Conservation (phyloP, 371 early-diverging fungal genomes). For the Fennellomyces sp. region DNA sequence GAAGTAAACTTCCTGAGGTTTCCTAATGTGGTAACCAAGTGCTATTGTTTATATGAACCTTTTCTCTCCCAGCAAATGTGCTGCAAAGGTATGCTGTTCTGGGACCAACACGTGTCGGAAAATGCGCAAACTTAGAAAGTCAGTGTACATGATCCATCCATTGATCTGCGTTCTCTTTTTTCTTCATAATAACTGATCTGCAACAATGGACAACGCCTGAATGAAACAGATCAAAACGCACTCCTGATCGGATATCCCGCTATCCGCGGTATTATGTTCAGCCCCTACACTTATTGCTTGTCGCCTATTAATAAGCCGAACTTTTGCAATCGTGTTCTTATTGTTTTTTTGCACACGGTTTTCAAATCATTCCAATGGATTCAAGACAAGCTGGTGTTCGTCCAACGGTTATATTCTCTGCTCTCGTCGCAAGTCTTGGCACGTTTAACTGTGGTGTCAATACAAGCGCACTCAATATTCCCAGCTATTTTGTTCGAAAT, state of each 20-base stretch:
- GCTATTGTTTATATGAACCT: no score
- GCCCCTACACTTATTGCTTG: not conserved
- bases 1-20: no score
- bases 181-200: no score
- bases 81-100: no score
- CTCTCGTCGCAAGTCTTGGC: constrained; percentile 39
- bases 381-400: not conserved
- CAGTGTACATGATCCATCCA: no score
- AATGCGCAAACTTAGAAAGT: no score
- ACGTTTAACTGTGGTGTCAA: constrained; percentile 49
- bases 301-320: not conserved
- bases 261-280: not conserved
- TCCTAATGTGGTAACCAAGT: no score
- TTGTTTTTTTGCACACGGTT: no score
- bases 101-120: no score
- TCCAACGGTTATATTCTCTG: constrained; percentile 36
- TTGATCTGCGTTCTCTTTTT: no score
- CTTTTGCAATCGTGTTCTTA: not conserved
- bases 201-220: no score
- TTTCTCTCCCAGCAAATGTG: no score
- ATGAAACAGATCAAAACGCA: not conserved
- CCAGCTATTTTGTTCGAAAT: constrained; percentile 33
- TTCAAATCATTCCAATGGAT: not conserved
- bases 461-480: constrained; percentile 45
- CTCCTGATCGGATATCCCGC: not conserved